Conservation (phyloP, 352 stramenopile species). For the Globisporangium perplexum region DNA sequence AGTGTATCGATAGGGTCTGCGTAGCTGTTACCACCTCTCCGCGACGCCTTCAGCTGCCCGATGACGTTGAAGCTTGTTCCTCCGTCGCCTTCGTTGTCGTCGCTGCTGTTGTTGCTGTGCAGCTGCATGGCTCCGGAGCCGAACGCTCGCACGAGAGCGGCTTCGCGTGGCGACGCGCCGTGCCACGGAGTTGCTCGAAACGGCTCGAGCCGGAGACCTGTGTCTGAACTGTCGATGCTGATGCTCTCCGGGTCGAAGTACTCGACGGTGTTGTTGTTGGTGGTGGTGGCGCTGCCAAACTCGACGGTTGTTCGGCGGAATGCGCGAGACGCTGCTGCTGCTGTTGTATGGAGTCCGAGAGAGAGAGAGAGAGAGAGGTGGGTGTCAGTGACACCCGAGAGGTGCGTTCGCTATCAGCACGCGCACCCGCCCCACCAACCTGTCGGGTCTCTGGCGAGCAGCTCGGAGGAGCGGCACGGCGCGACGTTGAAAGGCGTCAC, state of each 20-base stretch:
- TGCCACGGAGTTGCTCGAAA: not conserved
- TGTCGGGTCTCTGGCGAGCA: not conserved
- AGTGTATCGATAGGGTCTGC: not conserved
- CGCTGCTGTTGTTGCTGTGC: constrained; percentile 7
- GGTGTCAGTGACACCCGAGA: not conserved
- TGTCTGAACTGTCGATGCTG: not conserved
- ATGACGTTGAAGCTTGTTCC: not conserved
- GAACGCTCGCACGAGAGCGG: constrained; percentile 69
- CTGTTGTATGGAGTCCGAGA: not conserved
- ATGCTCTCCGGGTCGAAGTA: not conserved
- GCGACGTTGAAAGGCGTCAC: constrained; percentile 6
- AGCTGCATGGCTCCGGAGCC: constrained; percentile 52
- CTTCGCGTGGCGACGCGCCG: constrained; percentile 62
- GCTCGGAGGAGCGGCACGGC: not conserved
- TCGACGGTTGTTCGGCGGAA: not conserved
- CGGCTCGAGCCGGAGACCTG: not conserved
- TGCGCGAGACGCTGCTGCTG: not conserved
- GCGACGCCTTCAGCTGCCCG: not conserved
- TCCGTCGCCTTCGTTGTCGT: not conserved
- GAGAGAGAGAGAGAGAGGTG: not conserved
- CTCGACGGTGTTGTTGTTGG: not conserved
- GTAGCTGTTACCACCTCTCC: not conserved
- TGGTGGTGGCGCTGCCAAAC: not conserved
- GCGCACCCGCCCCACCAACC: not conserved
- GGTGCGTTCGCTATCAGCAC: not conserved